A percentile compares a stretch with the other conserved stretches of the same genome.
Conservation (phyloP, 2,329 filamentous ascomycete genomes). For the Calcarisporium arbuscula region DNA sequence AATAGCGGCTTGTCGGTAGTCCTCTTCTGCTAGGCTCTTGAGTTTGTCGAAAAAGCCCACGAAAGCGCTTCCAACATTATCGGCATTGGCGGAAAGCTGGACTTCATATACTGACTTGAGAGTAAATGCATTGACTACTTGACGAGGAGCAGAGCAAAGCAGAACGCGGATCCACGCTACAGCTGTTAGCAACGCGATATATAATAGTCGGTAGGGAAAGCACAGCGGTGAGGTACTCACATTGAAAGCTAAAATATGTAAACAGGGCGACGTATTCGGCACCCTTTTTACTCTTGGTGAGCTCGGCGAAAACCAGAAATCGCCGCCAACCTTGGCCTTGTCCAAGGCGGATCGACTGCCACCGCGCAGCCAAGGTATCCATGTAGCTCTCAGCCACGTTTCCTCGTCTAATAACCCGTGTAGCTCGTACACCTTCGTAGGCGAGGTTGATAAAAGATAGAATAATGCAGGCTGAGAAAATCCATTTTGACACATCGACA, state of each 20-base stretch:
- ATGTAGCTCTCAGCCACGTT: constrained; percentile 90
- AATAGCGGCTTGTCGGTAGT: constrained; percentile 74
- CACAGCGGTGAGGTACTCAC: constrained; percentile 30
- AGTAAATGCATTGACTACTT: constrained; percentile 84
- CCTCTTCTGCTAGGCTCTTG: constrained; percentile 61
- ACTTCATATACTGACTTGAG: constrained; percentile 76
- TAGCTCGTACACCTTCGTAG: constrained; percentile 74
- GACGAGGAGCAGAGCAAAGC: constrained; percentile 85
- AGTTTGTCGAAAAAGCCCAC: constrained; percentile 81
- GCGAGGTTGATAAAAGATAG: constrained; percentile 76
- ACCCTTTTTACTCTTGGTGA: constrained; percentile 88
- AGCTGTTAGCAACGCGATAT: constrained; percentile 8
- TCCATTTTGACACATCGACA: constrained; percentile 81
- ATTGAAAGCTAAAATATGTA: constrained; percentile 73
- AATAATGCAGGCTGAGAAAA: constrained; percentile 89
- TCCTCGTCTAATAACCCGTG: constrained; percentile 74
- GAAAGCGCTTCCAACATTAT: constrained; percentile 55
- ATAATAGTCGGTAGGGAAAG: neutral
- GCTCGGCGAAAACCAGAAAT: constrained; percentile 85
- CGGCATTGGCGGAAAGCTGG: constrained; percentile 54
- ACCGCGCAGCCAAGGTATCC: constrained; percentile 75
- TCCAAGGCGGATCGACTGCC: constrained; percentile 75
- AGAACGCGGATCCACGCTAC: constrained; percentile 81
- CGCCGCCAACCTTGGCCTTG: constrained; percentile 75
- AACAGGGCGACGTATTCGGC: constrained; percentile 87